Conservation (phyloP, 1,284 basidiomycete species). For the Rhodotorula sp. region DNA sequence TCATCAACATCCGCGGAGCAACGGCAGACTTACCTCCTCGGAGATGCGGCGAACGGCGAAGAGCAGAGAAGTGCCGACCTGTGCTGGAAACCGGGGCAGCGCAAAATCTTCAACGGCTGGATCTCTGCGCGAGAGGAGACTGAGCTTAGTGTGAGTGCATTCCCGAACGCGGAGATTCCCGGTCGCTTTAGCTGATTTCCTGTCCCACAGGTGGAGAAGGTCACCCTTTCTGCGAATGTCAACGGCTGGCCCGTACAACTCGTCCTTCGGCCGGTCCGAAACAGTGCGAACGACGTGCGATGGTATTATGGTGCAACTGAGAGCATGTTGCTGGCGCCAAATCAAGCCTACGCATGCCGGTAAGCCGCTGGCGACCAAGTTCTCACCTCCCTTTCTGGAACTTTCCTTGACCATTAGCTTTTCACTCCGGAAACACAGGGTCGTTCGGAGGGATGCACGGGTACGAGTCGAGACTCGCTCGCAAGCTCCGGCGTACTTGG, state of each 20-base stretch:
- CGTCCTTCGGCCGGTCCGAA: slow-evolving; percentile 3
- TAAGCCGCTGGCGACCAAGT: neutral
- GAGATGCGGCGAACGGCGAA: too few relatives aligned
- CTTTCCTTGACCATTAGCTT: neutral
- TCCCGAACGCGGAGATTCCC: accelerated
- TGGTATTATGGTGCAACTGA: slow-evolving; percentile 16
- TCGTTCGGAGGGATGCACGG: slow-evolving; percentile 63
- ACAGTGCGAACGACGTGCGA: neutral
- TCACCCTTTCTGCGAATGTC: slow-evolving; percentile 9
- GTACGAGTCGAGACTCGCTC: neutral
- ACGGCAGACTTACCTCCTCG: too few relatives aligned
- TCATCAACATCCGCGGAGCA: too few relatives aligned
- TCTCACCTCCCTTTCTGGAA: neutral
- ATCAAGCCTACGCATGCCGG: slow-evolving; percentile 5
- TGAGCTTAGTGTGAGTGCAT: slow-evolving; percentile 11
- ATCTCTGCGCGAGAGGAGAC: slow-evolving; percentile 46
- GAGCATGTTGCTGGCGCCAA: neutral
- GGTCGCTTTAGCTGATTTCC: neutral
- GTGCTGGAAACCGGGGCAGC: slow-evolving; percentile 59
- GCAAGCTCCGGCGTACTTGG: slow-evolving; percentile 66
- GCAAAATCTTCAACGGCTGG: slow-evolving; percentile 60
- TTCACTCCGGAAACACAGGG: slow-evolving; percentile 51
- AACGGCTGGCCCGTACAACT: slow-evolving; percentile 19
- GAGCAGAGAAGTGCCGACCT: slow-evolving; percentile 52
- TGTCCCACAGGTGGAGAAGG: slow-evolving; percentile 20